Percentiles rank a stretch among this genome's conserved stretches.
phyloP scores from a whole-genome alignment of 768 basidiomycete genomes.

The Mycena belliarum region DNA sequence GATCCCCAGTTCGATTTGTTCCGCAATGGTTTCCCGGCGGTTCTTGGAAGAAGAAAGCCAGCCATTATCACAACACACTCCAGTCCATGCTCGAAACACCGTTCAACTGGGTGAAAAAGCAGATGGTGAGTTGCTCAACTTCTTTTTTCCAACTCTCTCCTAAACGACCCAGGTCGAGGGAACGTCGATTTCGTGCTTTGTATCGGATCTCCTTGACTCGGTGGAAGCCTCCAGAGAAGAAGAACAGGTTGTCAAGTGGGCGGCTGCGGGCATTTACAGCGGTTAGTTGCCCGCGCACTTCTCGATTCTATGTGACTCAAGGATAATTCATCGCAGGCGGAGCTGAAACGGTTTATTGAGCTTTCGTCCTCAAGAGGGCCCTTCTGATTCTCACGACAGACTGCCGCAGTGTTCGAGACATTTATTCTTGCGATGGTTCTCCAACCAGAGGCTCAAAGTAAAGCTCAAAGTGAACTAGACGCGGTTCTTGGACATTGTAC shows the following conservation, averaged over 20 bases:
- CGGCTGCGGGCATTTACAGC: constrained; percentile 33
- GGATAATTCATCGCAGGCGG: constrained; percentile 7
- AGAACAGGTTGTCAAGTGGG: constrained; percentile 14
- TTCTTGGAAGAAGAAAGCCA: constrained; percentile 27
- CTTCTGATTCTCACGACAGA: not conserved
- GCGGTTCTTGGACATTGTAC: constrained; percentile 24
- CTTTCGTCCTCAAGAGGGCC: not conserved
- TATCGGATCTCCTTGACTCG: constrained; percentile 12
- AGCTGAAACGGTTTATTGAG: constrained; percentile 13
- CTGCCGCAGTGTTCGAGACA: constrained; percentile 10
- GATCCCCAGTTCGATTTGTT: constrained; percentile 23
- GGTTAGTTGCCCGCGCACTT: constrained; percentile 15
- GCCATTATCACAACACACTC: constrained; percentile 15
- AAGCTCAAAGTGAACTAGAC: constrained; percentile 32
- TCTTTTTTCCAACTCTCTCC: not conserved
- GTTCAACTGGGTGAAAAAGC: constrained; percentile 36
- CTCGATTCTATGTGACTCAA: not conserved
- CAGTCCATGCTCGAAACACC: constrained; percentile 24
- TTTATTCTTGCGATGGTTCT: constrained; percentile 30
- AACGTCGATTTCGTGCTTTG: constrained; percentile 16
- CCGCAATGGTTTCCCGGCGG: constrained; percentile 35
- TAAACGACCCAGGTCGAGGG: constrained; percentile 20
- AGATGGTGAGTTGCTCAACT: constrained; percentile 25
- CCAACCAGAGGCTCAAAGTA: constrained; percentile 25
- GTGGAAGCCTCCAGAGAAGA: constrained; percentile 1